These are phyloP conservation scores for Petunia axillaris DNA, from an alignment of 257 asterid genomes.

Conservation along the genomic window DNA sequence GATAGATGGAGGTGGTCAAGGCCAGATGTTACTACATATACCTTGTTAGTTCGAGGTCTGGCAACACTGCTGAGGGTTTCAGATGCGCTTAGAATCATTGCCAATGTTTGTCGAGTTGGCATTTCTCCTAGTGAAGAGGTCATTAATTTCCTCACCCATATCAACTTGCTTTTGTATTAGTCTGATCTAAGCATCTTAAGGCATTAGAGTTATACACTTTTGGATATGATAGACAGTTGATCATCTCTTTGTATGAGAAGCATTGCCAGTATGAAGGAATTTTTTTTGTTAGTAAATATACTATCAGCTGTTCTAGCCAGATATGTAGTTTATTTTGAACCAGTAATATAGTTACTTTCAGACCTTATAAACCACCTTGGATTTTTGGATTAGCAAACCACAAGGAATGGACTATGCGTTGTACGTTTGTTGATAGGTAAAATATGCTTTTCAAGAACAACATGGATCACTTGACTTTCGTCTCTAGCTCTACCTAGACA, in stretches of 20 bases:
- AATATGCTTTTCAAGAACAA: background rate
- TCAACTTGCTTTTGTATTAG: background rate
- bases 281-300: background rate
- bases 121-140: conserved; percentile 91
- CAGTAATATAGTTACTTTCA: background rate
- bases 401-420: background rate
- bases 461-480: background rate
- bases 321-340: background rate
- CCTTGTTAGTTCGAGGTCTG: conserved; percentile 67
- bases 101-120: conserved; percentile 83
- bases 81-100: conserved; percentile 75
- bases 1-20: conserved; percentile 93
- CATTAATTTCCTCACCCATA: background rate
- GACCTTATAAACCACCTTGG: background rate
- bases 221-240: background rate
- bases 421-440: background rate
- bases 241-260: conserved; percentile 17
- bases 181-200: background rate
- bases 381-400: background rate
- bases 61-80: conserved; percentile 77
- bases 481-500: background rate
- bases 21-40: conserved; percentile 74
- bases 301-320: background rate
- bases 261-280: background rate
- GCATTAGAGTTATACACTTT: background rate